phyloP scores from a whole-genome alignment of 495 filamentous ascomycete species.

The Wilcoxina mikolae region DNA sequence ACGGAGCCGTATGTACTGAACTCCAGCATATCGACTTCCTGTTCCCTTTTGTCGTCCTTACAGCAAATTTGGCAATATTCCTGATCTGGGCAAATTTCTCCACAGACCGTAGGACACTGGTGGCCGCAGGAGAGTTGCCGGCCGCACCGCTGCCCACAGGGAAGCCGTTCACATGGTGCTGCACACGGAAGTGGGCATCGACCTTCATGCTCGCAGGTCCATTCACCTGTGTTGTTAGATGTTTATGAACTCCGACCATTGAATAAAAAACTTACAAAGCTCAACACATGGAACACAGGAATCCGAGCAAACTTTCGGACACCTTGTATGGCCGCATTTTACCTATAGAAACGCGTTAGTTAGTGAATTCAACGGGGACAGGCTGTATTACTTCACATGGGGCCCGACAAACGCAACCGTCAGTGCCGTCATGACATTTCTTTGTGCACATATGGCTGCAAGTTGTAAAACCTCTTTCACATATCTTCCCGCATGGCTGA shows the following conservation, averaged over 20 bases:
- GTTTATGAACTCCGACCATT: not conserved
- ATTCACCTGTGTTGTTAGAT: constrained; percentile 22
- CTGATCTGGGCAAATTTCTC: constrained; percentile 44
- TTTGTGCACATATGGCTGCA: constrained; percentile 44
- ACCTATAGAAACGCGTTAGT: constrained; percentile 21
- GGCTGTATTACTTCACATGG: constrained; percentile 35
- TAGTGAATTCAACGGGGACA: not conserved
- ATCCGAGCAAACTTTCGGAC: constrained; percentile 43
- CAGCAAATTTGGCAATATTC: constrained; percentile 11
- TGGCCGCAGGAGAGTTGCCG: constrained; percentile 47
- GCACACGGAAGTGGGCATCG: constrained; percentile 47
- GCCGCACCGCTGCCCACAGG: constrained; percentile 50
- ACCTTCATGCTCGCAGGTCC: constrained; percentile 41
- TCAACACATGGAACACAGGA: constrained; percentile 52
- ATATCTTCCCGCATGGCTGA: constrained; percentile 37
- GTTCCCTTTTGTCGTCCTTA: constrained; percentile 3
- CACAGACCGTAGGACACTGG: constrained; percentile 51
- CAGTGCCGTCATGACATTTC: constrained; percentile 40
- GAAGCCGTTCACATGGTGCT: constrained; percentile 47
- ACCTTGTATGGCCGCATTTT: constrained; percentile 46
- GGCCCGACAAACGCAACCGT: constrained; percentile 40
- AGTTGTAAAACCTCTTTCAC: constrained; percentile 39
- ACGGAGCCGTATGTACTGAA: constrained; percentile 7
- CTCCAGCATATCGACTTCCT: constrained; percentile 6
- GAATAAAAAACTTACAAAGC: not conserved